Base-by-base conservation (phyloP, 2,329 filamentous ascomycete species). In the Beauveria sp. region DNA sequence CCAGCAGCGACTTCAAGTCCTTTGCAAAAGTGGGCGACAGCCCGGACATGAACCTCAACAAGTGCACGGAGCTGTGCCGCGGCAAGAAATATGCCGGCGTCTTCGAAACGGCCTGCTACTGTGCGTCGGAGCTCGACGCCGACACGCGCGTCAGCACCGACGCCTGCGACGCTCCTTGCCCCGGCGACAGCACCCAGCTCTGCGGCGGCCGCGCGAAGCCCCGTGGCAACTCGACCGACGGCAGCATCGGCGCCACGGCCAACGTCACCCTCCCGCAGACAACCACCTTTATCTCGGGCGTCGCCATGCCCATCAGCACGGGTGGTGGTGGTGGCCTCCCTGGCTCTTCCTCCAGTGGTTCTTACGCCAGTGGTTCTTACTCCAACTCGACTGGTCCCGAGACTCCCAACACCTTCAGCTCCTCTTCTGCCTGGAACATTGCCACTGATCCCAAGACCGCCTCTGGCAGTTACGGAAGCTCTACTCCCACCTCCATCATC, bases 61-160 rank as follows among this genome's bases (percentile, higher is more conserved):
- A 63, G 20, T 81, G 79, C 57, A 68, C 77, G 12, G 61, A 66
- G n/a, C 64, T 67, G 43, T 81, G 78, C 63, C 57, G 61, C 1
- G 70, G 69, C 2, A 65, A 62, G 43, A 72, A 69, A 20, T 79
- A 76, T 60, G 73, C 75, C 2, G 79, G 76, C 55, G 63, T 79
- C 46, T 75, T 71, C 26, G 68, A 72, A 30, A 75, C 70, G 12
- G 69, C 69, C 24, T 82, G 79, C 66, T 80, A 78, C 69, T 82
- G 80, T 61, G 77, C 78, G 40, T 69, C 14, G 62, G 62, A 57
- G 2, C 69, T 81, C 20, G 76, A 77, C 28, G 68, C 69, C 5
- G 70, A 73, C 50, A 76, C 78, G n/a, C 70, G 65, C 14, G 73
- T 77, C 14, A 67, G 67, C 48, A 69, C 70, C 52, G 64, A 63